These are phyloP conservation scores for Paxillus rubicundulus DNA, from an alignment of 768 basidiomycete genomes.

Conservation along the genomic window DNA sequence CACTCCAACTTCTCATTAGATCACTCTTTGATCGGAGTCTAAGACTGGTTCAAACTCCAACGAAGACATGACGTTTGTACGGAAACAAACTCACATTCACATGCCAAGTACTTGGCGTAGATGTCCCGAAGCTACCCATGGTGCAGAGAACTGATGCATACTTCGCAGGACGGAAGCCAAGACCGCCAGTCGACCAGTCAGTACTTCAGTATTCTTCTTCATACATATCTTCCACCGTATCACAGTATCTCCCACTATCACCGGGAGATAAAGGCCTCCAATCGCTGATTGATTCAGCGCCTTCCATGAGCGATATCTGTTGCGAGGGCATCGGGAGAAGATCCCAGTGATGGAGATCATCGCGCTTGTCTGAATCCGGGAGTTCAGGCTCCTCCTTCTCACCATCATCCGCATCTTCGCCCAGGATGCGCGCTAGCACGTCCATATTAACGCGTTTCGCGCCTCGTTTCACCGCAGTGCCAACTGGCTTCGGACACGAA, in stretches of 20 bases:
- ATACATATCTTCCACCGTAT: conserved; percentile 23
- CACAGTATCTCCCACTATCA: conserved; percentile 10
- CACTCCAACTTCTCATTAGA: not conserved
- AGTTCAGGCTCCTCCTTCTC: conserved; percentile 22
- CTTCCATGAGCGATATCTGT: conserved; percentile 15
- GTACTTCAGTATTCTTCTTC: conserved; percentile 29
- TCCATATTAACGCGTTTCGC: conserved; percentile 53
- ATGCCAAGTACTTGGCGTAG: not conserved
- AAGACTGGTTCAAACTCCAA: not conserved
- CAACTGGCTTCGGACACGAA: not conserved
- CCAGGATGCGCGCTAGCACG: conserved; percentile 50
- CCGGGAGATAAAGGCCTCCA: conserved; percentile 45
- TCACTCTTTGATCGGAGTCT: not conserved
- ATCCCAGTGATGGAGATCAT: conserved; percentile 13
- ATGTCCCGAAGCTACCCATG: not conserved
- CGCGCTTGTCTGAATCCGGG: conserved; percentile 23
- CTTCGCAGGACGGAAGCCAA: not conserved
- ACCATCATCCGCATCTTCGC: conserved; percentile 24
- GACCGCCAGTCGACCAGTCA: not conserved
- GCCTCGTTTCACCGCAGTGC: conserved; percentile 29
- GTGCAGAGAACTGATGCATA: not conserved
- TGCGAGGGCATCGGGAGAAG: conserved; percentile 8
- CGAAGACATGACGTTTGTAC: not conserved
- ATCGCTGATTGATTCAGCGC: conserved; percentile 40
- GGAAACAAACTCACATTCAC: conserved; percentile 8